Base-by-base conservation (phyloP, 1,284 basidiomycete genomes). In the Pyrrhoderma lamaoense region DNA sequence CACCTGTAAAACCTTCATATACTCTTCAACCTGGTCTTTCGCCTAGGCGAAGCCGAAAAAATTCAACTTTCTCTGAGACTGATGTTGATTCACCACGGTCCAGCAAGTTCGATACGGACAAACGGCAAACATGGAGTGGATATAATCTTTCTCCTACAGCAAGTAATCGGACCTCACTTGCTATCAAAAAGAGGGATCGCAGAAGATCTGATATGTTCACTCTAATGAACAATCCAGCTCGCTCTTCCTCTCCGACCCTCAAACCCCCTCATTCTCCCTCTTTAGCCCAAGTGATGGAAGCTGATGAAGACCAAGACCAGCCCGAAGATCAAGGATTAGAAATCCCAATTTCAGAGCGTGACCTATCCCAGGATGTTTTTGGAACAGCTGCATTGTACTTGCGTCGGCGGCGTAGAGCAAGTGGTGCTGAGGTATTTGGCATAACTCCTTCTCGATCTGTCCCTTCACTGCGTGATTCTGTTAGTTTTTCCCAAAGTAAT, bases 121-220 rank as follows among this genome's bases (percentile, higher is more conserved):
- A 88, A 59, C 75, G 85, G 14, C 73, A 78, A 14, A 87, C 85
- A 0, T 89, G 86, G 86, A 85, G 77, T 55, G 83, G 85, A 23
- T 74, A 79, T 1, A 80, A 83, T 55, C 62, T 71, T 4, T 71
- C 73, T 9, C 67, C 79, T 14, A 40, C 5, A 7, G 21, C 38
- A 5, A 14, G 72, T 3, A 65, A 63, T 2, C 66, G 71, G 2
- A 71, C 73, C 9, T 18, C 53, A 7, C 19, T 49, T 9, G 38
- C 48, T 18, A 14, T 55, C 19, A 25, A 45, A 38, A 55, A 51
- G 31, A 36, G 45, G 8, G 71, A 77, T 50, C 79, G 76, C 54
- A 72, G 77, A 8, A 69, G 74, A 31, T 78, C 77, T 0, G 76
- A 82, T 62, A 59, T 85, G 31, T 69, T 71, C 1, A 62, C 71